Evolutionary conservation across 176 grass and related monocot species (phyloP), one percentile per base, ranked within the genome.

Genomic region (Oryza glumipatula): DNA sequence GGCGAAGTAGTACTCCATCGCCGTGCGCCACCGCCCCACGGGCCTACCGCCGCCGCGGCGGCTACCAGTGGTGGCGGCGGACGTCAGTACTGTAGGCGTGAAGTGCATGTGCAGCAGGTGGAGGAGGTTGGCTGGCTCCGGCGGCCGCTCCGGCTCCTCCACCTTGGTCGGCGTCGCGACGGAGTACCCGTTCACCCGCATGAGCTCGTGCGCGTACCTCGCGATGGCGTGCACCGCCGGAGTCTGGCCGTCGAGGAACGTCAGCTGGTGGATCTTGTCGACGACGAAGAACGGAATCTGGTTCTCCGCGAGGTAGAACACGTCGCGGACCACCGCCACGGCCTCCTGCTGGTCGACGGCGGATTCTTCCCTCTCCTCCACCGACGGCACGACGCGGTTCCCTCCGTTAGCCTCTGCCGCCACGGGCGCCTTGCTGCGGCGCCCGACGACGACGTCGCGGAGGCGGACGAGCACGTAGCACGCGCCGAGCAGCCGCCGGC

Each of bases 91-190:
- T 0, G 17, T 17, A 2, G 70, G 78, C 63, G 7, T 45, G 1
- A 87, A 45, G 23, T 87, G 85, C 85, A 76, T 87, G 38, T 87
- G 85, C 3, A 87, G 15, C 48, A 87, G 70, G 47, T 87, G 85
- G 22, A 87, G 77, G 1, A 87, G 85, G n/a, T 86, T 86, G 1
- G 69, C 77, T 9, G 32, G 84, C 30, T 12, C 2, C 6, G 5
- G 14, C 8, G 14, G 15, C 6, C n/a, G 84, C 21, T 7, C 2
- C 6, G 5, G 22, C 6, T 14, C n/a, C 1, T 5, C 0, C 49
- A n/a, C 1, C 4, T 9, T 10, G 7, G 11, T 1, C 1, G 41
- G 76, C 28, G 19, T 3, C 13, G 67, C 75, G 12, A 17, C 5
- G 0, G 32, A 73, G 39, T 86, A 86, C 5, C 39, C 13, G 0